Evolutionary conservation across 192 early-diverging fungal genomes (phyloP).

Genomic region (Mortierella hygrophila): DNA sequence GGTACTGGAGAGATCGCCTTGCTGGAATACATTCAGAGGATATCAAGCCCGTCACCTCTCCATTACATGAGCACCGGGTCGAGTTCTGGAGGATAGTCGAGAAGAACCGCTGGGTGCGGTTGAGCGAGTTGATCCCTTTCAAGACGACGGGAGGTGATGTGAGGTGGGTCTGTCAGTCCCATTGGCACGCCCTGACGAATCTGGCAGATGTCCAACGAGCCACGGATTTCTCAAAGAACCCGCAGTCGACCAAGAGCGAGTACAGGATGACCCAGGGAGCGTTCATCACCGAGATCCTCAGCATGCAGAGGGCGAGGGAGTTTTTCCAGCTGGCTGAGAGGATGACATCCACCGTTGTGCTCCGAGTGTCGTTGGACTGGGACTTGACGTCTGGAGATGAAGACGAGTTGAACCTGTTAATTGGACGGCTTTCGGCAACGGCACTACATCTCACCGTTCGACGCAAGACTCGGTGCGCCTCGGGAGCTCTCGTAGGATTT

Average conservation of each 20-base stretch:
- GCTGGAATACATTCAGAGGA: not conserved
- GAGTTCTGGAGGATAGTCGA: not conserved
- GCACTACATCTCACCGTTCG: conserved; percentile 1
- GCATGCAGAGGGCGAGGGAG: conserved; percentile 8
- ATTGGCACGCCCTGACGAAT: conserved; percentile 19
- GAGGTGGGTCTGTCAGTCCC: conserved; percentile 22
- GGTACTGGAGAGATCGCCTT: not conserved
- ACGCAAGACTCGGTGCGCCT: conserved; percentile 6
- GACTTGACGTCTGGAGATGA: conserved; percentile 31
- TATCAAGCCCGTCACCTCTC: not conserved
- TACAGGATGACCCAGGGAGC: conserved; percentile 21
- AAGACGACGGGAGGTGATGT: conserved; percentile 13
- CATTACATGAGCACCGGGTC: not conserved
- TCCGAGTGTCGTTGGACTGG: conserved; percentile 34
- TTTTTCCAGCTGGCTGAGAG: conserved; percentile 27
- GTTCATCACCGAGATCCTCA: conserved; percentile 16
- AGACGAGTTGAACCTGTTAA: conserved; percentile 5
- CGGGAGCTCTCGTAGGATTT: not conserved
- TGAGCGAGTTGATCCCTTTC: conserved; percentile 3
- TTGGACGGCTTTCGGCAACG: not conserved
- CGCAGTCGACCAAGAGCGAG: conserved; percentile 10
- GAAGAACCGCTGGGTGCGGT: conserved; percentile 2
- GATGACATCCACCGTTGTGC: conserved; percentile 8
- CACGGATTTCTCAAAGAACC: conserved; percentile 16
- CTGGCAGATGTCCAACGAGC: not conserved